phyloP scores from a whole-genome alignment of 2,329 filamentous ascomycete species.

The Penicillium concentricum region DNA sequence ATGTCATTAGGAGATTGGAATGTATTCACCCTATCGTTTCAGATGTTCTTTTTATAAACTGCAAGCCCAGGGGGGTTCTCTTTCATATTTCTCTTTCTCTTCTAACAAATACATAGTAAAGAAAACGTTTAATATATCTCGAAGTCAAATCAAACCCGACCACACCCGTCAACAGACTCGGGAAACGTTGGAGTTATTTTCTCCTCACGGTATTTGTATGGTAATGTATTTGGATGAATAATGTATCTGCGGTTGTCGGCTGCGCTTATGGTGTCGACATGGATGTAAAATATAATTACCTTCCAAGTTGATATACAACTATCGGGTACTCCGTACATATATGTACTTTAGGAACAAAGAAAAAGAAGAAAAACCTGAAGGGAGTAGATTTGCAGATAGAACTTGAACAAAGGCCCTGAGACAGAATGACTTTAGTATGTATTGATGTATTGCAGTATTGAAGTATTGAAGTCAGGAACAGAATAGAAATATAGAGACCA shows the following conservation, averaged over 20 bases:
- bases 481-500: too few species aligned
- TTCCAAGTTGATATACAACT: too few species aligned
- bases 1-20: background rate
- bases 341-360: too few species aligned
- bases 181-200: conserved; percentile 18
- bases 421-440: too few species aligned
- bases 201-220: conserved; percentile 7
- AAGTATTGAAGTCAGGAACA: background rate
- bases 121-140: too few species aligned
- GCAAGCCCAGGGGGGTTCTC: too few species aligned
- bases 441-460: too few species aligned
- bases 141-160: conserved; percentile 6
- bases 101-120: too few species aligned
- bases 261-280: background rate
- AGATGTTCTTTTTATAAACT: conserved; percentile 4
- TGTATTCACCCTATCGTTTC: background rate
- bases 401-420: background rate
- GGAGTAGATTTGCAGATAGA: background rate
- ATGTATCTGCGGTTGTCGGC: background rate
- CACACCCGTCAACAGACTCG: conserved; percentile 21
- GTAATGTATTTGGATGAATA: background rate
- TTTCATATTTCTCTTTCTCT: too few species aligned
- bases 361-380: background rate
- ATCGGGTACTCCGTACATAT: too few species aligned
- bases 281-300: background rate